Percentiles rank a stretch among this genome's conserved stretches.
Evolutionary conservation across 257 asterid species (phyloP).

Genomic region (Primulina tabacum): DNA sequence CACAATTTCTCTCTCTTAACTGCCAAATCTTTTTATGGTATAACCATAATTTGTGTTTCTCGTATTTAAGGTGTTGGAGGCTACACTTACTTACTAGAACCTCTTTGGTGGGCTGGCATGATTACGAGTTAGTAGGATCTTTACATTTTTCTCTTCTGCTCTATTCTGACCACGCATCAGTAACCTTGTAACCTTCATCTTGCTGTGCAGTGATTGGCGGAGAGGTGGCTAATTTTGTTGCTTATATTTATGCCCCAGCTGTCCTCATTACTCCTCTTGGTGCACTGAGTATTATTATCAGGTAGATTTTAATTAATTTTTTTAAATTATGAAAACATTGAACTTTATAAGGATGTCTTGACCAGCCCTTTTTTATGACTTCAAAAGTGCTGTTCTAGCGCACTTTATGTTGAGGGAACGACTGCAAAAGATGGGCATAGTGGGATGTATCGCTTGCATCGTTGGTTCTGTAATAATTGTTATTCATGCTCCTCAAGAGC

Average conservation of each 20-base stretch:
- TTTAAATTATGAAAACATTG: too few species aligned
- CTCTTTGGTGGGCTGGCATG: conserved; percentile 99
- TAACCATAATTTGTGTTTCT: conserved; percentile 6
- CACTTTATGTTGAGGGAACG: conserved; percentile 63
- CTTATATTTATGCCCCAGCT: conserved; percentile 91
- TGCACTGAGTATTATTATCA: conserved; percentile 80
- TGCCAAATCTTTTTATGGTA: neutral
- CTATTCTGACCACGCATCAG: neutral
- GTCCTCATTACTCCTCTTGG: conserved; percentile 94
- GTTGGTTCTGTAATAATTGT: conserved; percentile 69
- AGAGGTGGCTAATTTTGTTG: conserved; percentile 80
- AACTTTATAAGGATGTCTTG: too few species aligned
- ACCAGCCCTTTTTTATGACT: conserved; percentile 28
- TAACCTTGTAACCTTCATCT: too few species aligned
- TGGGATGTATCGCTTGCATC: conserved; percentile 59
- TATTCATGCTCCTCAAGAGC: conserved; percentile 66
- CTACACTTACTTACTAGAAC: conserved; percentile 74
- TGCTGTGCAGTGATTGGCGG: conserved; percentile 70
- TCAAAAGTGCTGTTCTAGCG: conserved; percentile 52
- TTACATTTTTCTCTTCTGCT: neutral
- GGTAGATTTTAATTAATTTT: conserved; percentile 38
- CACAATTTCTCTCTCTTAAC: too few species aligned
- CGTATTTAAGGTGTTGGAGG: conserved; percentile 72
- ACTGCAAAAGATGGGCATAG: conserved; percentile 47
- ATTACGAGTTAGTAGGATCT: conserved; percentile 59